Evolutionary conservation across 2,329 filamentous ascomycete species (phyloP).

Genomic region (Diaporthe vaccinii): DNA sequence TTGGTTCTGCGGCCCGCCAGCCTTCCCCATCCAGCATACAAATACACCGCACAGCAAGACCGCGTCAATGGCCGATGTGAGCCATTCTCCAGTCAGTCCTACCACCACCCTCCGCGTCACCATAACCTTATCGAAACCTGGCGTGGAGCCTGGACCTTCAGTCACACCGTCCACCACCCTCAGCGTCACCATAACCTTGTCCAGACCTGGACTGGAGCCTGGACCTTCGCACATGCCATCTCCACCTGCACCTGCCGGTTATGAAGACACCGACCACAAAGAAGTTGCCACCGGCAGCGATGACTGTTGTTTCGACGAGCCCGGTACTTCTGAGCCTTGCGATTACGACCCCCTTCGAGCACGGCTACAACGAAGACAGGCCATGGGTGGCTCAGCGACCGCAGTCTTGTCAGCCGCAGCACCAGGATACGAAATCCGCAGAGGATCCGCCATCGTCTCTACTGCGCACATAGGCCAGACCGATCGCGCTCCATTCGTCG

Average conservation of each 20-base stretch:
- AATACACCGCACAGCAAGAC: neutral
- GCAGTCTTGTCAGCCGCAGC: neutral
- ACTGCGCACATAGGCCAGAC: slow-evolving; percentile 11
- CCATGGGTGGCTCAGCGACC: neutral
- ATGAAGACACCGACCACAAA: neutral
- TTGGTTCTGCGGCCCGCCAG: slow-evolving; percentile 30
- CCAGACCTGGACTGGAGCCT: neutral
- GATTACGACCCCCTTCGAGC: neutral
- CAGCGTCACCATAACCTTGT: neutral
- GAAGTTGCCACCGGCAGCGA: neutral
- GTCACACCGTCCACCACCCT: neutral
- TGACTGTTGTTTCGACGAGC: slow-evolving; percentile 8
- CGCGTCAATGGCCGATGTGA: neutral
- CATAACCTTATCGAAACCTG: neutral
- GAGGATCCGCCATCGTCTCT: slow-evolving; percentile 18
- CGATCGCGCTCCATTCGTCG: neutral
- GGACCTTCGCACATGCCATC: neutral
- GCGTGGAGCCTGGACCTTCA: neutral
- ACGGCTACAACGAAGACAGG: slow-evolving; percentile 4
- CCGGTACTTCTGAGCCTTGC: neutral
- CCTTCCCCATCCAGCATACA: neutral
- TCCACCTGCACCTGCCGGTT: neutral
- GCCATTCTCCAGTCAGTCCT: neutral
- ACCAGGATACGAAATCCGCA: neutral
- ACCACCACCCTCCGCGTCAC: neutral